phyloP scores from a whole-genome alignment of 108 stramenopile species.

The Cyclotella cryptica region DNA sequence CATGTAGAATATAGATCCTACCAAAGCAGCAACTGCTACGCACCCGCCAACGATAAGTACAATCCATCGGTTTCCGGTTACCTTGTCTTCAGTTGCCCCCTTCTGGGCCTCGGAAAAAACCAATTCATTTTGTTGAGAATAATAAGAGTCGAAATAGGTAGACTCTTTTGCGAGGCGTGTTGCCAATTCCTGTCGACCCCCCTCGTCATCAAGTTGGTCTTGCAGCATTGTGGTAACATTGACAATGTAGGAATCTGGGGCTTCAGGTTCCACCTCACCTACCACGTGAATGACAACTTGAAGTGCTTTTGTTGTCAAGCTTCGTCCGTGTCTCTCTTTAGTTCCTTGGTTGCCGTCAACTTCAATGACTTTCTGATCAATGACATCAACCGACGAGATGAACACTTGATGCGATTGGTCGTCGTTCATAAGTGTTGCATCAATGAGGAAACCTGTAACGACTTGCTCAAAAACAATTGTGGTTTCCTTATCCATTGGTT shows the following conservation, averaged over 20 bases:
- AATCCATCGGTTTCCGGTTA: not conserved
- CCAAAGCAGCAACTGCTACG: constrained; percentile 9
- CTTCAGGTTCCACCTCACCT: constrained; percentile 10
- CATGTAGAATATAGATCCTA: constrained; percentile 16
- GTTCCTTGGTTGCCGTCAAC: not conserved
- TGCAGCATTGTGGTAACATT: constrained; percentile 10
- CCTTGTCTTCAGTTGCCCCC: not conserved
- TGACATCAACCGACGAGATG: constrained; percentile 15
- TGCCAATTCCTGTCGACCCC: constrained; percentile 12
- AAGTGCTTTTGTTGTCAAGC: constrained; percentile 1
- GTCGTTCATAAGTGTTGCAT: constrained; percentile 1
- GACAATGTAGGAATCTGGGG: not conserved
- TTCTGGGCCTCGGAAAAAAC: constrained; percentile 5
- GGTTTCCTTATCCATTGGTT: constrained; percentile 17
- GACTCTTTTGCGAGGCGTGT: constrained; percentile 12
- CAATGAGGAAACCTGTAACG: constrained; percentile 9
- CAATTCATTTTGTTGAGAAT: constrained; percentile 17
- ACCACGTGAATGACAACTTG: not conserved
- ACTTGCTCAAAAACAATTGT: constrained; percentile 18
- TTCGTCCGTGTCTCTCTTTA: not conserved
- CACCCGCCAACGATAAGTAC: constrained; percentile 14
- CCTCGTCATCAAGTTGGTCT: constrained; percentile 1
- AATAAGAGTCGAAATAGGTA: constrained; percentile 13
- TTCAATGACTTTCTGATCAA: constrained; percentile 5
- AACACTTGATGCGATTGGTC: not conserved